phyloP scores from a whole-genome alignment of 2,329 filamentous ascomycete genomes.

The Zelopaecilomyces penicillatus region DNA sequence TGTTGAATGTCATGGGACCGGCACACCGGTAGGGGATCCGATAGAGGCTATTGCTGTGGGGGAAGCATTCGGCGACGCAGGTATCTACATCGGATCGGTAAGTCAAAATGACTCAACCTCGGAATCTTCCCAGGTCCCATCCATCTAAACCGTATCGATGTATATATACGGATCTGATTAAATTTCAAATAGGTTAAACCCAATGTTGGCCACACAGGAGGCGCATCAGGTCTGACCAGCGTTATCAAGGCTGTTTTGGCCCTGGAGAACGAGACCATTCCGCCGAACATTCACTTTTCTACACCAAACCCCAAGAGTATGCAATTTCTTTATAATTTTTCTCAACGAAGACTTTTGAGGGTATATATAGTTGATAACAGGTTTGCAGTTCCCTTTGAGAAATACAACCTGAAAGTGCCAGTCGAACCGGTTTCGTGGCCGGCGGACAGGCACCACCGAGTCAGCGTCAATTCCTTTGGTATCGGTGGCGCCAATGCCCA shows the following conservation, averaged over 20 bases:
- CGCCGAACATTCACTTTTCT: constrained; percentile 17
- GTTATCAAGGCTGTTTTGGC: constrained; percentile 19
- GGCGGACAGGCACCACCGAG: constrained; percentile 3
- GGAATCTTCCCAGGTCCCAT: background rate
- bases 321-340: no score
- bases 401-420: constrained; percentile 27
- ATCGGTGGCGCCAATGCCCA: constrained; percentile 8
- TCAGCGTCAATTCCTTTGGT: constrained; percentile 12
- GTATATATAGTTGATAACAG: no score
- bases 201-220: constrained; percentile 20
- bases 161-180: background rate
- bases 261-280: constrained; percentile 19
- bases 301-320: constrained; percentile 16
- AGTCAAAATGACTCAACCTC: constrained; percentile 7
- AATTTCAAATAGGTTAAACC: constrained; percentile 14
- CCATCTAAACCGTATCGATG: no score
- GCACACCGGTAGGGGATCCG: constrained; percentile 20
- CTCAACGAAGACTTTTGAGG: no score
- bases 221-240: constrained; percentile 19
- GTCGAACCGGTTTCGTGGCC: constrained; percentile 9
- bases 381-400: constrained; percentile 13
- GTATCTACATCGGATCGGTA: constrained; percentile 14
- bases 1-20: constrained; percentile 23
- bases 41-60: constrained; percentile 24
- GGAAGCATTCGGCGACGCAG: constrained; percentile 1